A percentile compares a stretch with the other conserved stretches of the same genome.
Conservation (phyloP, 257 asterid species). For the Sherardia arvensis region DNA sequence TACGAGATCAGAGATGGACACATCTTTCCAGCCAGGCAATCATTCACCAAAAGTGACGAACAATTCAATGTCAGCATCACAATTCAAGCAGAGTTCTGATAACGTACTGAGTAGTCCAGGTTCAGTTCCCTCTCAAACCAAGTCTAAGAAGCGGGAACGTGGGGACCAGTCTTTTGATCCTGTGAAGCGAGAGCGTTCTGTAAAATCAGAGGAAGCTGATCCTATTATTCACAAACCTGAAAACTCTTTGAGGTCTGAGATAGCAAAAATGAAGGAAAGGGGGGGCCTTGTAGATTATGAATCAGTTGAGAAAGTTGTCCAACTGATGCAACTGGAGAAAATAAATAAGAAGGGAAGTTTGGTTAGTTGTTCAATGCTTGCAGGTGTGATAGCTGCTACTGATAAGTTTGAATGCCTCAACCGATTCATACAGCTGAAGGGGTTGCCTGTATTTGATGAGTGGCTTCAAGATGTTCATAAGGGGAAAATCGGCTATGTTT, state of each 20-base stretch:
- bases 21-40: slow-evolving; percentile 52
- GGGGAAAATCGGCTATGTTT: slow-evolving; percentile 35
- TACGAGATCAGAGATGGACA: slow-evolving; percentile 66
- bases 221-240: slow-evolving; percentile 34
- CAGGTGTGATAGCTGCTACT: slow-evolving; percentile 65
- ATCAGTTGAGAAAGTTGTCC: slow-evolving; percentile 81
- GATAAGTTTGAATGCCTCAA: slow-evolving; percentile 68
- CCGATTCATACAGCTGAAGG: slow-evolving; percentile 66
- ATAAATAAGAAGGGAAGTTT: slow-evolving; percentile 53
- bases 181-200: slow-evolving; percentile 55
- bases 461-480: slow-evolving; percentile 94
- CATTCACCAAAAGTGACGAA: slow-evolving; percentile 70
- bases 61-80: slow-evolving; percentile 55
- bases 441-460: slow-evolving; percentile 67
- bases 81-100: slow-evolving; percentile 51
- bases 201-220: slow-evolving; percentile 50
- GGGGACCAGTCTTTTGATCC: slow-evolving; percentile 56
- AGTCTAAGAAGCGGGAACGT: slow-evolving; percentile 89
- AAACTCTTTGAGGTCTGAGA: slow-evolving; percentile 45
- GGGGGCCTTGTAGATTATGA: slow-evolving; percentile 63
- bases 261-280: slow-evolving; percentile 58
- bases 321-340: slow-evolving; percentile 60
- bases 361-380: slow-evolving; percentile 57
- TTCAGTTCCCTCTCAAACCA: slow-evolving; percentile 50
- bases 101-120: slow-evolving; percentile 44